Conservation (phyloP, 371 early-diverging fungal genomes). For the Mortierella polycephala region DNA sequence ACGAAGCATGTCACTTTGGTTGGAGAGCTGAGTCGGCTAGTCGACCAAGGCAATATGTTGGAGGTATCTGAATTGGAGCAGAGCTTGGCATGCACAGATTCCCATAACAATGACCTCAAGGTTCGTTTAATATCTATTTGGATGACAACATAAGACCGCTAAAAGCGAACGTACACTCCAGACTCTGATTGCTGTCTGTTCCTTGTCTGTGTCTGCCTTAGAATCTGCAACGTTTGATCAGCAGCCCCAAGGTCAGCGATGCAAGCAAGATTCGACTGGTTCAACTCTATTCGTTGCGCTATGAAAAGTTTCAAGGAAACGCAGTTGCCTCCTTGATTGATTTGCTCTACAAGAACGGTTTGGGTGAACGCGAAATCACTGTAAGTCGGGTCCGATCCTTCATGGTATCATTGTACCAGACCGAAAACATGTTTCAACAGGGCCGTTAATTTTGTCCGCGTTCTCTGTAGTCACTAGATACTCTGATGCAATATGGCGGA, state of each 20-base stretch:
- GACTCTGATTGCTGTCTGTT: not conserved
- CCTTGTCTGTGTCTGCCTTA: constrained; percentile 12
- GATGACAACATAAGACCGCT: not conserved
- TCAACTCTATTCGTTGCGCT: constrained; percentile 88
- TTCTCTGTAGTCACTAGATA: constrained; percentile 68
- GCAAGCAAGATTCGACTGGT: constrained; percentile 85
- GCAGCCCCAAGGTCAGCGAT: constrained; percentile 70
- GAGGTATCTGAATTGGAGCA: constrained; percentile 95
- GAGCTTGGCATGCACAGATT: constrained; percentile 89
- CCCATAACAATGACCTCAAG: constrained; percentile 84
- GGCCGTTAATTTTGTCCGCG: not conserved
- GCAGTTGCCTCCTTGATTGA: constrained; percentile 74
- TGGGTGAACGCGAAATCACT: constrained; percentile 76
- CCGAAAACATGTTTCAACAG: not conserved
- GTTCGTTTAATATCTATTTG: constrained; percentile 45
- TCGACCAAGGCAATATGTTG: constrained; percentile 76
- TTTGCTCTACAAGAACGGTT: constrained; percentile 71
- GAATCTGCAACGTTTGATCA: constrained; percentile 76
- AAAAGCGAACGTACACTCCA: not conserved
- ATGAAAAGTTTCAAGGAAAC: constrained; percentile 85
- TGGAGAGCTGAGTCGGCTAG: constrained; percentile 89
- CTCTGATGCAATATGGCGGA: constrained; percentile 83
- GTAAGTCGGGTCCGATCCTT: constrained; percentile 55
- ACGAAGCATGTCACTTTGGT: constrained; percentile 97
- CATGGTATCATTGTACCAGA: not conserved